Evolutionary conservation across 2,329 filamentous ascomycete species (phyloP).

Genomic region (Penicillium sp.): DNA sequence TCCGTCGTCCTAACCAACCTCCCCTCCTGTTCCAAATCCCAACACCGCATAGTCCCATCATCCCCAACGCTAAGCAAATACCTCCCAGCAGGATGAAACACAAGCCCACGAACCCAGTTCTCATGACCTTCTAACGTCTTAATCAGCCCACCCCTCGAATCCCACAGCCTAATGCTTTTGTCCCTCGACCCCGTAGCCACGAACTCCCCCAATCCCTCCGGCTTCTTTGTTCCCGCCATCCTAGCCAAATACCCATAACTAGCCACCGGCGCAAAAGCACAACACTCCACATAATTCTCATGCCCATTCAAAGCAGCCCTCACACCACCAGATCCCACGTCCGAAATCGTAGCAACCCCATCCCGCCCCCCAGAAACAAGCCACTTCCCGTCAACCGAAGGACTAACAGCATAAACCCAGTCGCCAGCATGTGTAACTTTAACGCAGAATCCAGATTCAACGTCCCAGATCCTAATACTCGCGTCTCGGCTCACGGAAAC

Average conservation of each 20-base stretch:
- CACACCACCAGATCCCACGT: conserved; percentile 69
- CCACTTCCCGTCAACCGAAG: conserved; percentile 78
- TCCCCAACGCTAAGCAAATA: conserved; percentile 81
- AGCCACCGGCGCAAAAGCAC: conserved; percentile 74
- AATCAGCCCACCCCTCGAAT: conserved; percentile 75
- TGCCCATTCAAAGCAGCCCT: conserved; percentile 80
- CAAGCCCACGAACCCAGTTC: conserved; percentile 82
- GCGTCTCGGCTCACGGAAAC: conserved; percentile 84
- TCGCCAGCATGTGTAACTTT: conserved; percentile 82
- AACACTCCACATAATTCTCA: conserved; percentile 81
- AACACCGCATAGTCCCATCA: conserved; percentile 87
- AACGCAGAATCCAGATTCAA: conserved; percentile 84
- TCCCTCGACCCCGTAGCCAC: conserved; percentile 84
- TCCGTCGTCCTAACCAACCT: conserved; percentile 79
- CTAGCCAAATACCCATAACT: conserved; percentile 73
- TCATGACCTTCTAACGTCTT: conserved; percentile 84
- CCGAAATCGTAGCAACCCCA: conserved; percentile 79
- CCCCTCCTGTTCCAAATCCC: conserved; percentile 85
- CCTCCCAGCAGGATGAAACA: conserved; percentile 88
- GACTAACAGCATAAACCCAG: conserved; percentile 83
- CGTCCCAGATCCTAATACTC: conserved; percentile 84
- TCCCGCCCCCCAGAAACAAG: conserved; percentile 80
- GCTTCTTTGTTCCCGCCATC: conserved; percentile 50
- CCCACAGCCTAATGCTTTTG: conserved; percentile 86
- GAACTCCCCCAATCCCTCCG: conserved; percentile 56